Conservation (phyloP, 768 basidiomycete species). For the Harrya chromipes region DNA sequence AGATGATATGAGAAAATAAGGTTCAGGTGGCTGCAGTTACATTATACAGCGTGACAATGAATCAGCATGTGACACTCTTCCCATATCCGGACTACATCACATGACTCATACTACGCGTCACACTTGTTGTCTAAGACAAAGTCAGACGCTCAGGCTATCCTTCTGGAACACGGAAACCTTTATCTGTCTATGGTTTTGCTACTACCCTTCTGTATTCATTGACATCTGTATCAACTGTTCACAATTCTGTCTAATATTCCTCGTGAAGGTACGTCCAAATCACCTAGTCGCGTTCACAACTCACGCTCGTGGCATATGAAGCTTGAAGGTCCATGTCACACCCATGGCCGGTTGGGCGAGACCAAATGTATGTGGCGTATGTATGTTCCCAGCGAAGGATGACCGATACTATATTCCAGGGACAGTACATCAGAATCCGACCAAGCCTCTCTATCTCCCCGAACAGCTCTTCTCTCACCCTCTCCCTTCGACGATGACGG, state of each 20-base stretch:
- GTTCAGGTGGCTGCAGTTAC: constrained; percentile 29
- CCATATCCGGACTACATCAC: not conserved
- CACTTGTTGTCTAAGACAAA: constrained; percentile 13
- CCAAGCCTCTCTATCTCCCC: constrained; percentile 26
- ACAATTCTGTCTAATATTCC: not conserved
- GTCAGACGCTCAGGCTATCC: not conserved
- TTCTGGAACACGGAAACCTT: constrained; percentile 2
- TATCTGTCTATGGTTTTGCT: constrained; percentile 10
- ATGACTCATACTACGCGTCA: constrained; percentile 21
- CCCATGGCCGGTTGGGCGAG: constrained; percentile 17
- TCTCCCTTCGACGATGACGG: constrained; percentile 12
- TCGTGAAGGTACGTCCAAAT: constrained; percentile 4
- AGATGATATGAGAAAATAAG: constrained; percentile 26
- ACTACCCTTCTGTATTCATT: not conserved
- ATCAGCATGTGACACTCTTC: constrained; percentile 13
- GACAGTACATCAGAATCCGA: constrained; percentile 26
- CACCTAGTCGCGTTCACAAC: not conserved
- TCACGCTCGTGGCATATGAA: constrained; percentile 9
- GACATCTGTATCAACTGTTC: not conserved
- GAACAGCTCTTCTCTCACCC: constrained; percentile 29
- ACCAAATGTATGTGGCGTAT: constrained; percentile 18
- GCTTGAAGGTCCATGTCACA: constrained; percentile 24
- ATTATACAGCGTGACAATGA: constrained; percentile 38
- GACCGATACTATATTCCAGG: constrained; percentile 8
- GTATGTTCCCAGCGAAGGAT: not conserved